Evolutionary conservation across 139 green algal genomes (phyloP), one percentile per base, ranked within the genome.

Genomic region (Raphidocelis subcapitata): DNA sequence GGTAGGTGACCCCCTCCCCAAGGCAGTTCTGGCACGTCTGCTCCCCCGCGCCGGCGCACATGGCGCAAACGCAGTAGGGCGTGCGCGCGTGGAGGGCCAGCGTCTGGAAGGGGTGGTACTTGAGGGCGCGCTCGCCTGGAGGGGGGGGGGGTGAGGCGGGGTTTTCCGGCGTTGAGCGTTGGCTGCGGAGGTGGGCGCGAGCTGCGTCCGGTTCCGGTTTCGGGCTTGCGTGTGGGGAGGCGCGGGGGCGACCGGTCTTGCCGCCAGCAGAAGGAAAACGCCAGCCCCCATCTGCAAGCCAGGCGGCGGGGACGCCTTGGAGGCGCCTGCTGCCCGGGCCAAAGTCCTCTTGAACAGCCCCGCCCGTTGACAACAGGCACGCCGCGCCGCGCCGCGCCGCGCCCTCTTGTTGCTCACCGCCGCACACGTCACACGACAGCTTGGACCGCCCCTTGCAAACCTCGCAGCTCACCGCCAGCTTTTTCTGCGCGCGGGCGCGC

Each of bases 21-120:
- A 79, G 37, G 73, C 83, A 88, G 66, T 88, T 88, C 26, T 81
- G 63, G 62, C 83, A 88, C 3, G 44, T 31, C 70, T 88, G 83
- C 61, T 82, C 70, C 5, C 83, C 83, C 1, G 20, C 56, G n/a
- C 76, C 79, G 16, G 74, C 67, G 51, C 83, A 88, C 83, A 88
- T 82, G 24, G 73, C 41, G 26, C 83, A 88, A 15, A 77, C 83
- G 47, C 69, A 81, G 29, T 56, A 78, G 29, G 74, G 41, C 31
- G 49, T 68, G 31, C 66, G 57, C 32, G 31, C 62, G 52, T 33
- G 57, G 51, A 73, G 32, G 2, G 64, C 52, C 65, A 69, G 52
- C 28, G 65, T 36, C 65, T 73, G 66, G 56, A 79, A 73, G 20
- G 73, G 73, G 41, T 79, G 65, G 41, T 79, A 73, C n/a, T 55